These are phyloP conservation scores for Handroanthus guayacan DNA, from an alignment of 257 asterid genomes.

Conservation along the genomic window DNA sequence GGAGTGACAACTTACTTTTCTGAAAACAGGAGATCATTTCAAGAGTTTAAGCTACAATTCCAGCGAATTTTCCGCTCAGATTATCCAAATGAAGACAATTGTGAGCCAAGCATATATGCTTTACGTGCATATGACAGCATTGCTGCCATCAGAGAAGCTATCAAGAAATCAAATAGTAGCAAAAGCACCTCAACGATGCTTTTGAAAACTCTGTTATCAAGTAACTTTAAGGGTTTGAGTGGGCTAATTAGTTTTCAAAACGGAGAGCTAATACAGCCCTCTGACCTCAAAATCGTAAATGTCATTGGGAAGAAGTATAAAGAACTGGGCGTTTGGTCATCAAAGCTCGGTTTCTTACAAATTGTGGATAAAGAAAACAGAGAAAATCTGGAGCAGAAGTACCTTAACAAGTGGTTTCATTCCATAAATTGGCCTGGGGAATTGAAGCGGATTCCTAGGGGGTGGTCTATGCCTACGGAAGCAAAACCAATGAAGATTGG, in stretches of 20 bases:
- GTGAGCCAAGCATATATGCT: conserved; percentile 49
- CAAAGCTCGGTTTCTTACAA: conserved; percentile 37
- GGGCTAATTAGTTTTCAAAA: conserved; percentile 40
- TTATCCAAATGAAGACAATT: conserved; percentile 42
- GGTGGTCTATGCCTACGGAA: conserved; percentile 46
- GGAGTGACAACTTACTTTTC: conserved; percentile 44
- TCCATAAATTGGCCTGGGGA: conserved; percentile 54
- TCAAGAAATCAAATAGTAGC: conserved; percentile 12
- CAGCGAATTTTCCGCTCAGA: conserved; percentile 29
- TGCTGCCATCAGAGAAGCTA: conserved; percentile 34
- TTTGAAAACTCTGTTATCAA: conserved; percentile 35
- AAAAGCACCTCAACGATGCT: conserved; percentile 28
- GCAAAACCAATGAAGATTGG: background rate
- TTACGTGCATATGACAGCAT: conserved; percentile 54
- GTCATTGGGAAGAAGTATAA: conserved; percentile 45
- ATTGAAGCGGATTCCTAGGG: conserved; percentile 47
- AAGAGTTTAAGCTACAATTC: conserved; percentile 37
- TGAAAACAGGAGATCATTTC: conserved; percentile 27
- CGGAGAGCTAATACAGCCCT: conserved; percentile 24
- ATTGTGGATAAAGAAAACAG: background rate
- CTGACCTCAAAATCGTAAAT: conserved; percentile 45
- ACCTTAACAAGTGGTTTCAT: conserved; percentile 19
- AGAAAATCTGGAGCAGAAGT: background rate
- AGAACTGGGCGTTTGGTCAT: conserved; percentile 50
- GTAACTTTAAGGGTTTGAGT: conserved; percentile 48